These are phyloP conservation scores for Trypanosoma cruzi DNA, from an alignment of 208 protist genomes.

Conservation along the genomic window DNA sequence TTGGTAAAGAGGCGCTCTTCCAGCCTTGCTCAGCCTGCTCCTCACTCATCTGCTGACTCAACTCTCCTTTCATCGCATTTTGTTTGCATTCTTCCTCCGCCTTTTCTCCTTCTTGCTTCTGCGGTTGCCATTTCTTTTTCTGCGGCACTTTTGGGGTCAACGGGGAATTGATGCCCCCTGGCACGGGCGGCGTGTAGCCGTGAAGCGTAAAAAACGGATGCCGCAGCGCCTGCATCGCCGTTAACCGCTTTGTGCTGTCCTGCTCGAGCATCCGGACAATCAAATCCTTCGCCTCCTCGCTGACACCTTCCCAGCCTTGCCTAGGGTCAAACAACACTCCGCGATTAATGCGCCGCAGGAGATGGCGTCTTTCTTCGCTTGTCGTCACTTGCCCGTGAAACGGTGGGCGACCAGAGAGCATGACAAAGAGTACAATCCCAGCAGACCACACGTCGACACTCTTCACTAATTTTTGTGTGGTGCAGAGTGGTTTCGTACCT, in stretches of 20 bases:
- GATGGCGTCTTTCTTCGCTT: slow-evolving; percentile 70
- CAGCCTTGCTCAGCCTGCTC: too few relatives aligned
- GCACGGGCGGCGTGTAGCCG: slow-evolving; percentile 40
- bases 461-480: slow-evolving; percentile 76
- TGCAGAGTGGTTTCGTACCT: slow-evolving; percentile 79
- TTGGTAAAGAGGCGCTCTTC: too few relatives aligned
- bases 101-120: not conserved
- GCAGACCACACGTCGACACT: slow-evolving; percentile 90
- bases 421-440: slow-evolving; percentile 87
- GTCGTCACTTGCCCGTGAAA: slow-evolving; percentile 88
- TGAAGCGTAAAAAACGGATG: slow-evolving; percentile 85
- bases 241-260: slow-evolving; percentile 63
- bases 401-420: slow-evolving; percentile 80
- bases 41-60: too few relatives aligned
- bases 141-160: slow-evolving; percentile 17
- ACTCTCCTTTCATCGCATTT: too few relatives aligned
- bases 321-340: slow-evolving; percentile 84
- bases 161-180: too few relatives aligned
- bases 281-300: slow-evolving; percentile 82
- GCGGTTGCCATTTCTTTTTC: not conserved
- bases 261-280: slow-evolving; percentile 80
- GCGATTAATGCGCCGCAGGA: slow-evolving; percentile 77
- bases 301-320: slow-evolving; percentile 72
- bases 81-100: not conserved
- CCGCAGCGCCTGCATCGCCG: slow-evolving; percentile 61